Base-by-base conservation (phyloP, 768 basidiomycete species). In the Cyathus striatus region DNA sequence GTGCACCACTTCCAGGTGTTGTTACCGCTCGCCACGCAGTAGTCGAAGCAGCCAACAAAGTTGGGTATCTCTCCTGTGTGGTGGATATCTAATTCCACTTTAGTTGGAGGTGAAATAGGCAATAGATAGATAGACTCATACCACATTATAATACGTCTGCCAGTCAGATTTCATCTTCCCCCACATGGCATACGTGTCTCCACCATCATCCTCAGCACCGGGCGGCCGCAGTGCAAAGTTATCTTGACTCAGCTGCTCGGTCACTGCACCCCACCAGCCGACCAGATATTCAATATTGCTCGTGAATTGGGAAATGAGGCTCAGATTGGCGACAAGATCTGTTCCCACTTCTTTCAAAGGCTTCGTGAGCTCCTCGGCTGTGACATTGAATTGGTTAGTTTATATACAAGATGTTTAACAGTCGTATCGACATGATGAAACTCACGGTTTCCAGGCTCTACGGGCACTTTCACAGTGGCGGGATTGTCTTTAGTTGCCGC, bases 261-360 rank as follows among this genome's bases (percentile, higher is more conserved):
- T 58, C 22, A 65, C 53, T 47, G 49, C 59, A 4, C 44, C 42
- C 52, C 65, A 68, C 66, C 68, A 70, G 3, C 54, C 48, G 3
- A 55, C 46, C 14, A 66, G 49, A 14, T 59, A 51, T 0, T 55
- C 47, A 17, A 49, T 48, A 23, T 54, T 52, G 12, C 52, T 53
- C 20, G 62, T 52, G 44, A 67, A 65, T 7, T 65, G 58, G 23
- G 55, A 50, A 32, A 70, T 55, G 23, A 69, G 56, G 35, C 50
- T 59, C 16, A 68, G 53, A 41, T 69, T 70, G 7, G 63, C 65
- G 16, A 66, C 64, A 16, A 70, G 63, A 42, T 63, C 64, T 9
- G 54, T 51, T 4, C 64, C 67, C 23, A 69, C 58, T 23, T 68
- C 66, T 42, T 62, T 65, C 10, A 70, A 48, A 4, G 56, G 50